phyloP scores from a whole-genome alignment of 179 eudicot species.

The Camellia oleifera region DNA sequence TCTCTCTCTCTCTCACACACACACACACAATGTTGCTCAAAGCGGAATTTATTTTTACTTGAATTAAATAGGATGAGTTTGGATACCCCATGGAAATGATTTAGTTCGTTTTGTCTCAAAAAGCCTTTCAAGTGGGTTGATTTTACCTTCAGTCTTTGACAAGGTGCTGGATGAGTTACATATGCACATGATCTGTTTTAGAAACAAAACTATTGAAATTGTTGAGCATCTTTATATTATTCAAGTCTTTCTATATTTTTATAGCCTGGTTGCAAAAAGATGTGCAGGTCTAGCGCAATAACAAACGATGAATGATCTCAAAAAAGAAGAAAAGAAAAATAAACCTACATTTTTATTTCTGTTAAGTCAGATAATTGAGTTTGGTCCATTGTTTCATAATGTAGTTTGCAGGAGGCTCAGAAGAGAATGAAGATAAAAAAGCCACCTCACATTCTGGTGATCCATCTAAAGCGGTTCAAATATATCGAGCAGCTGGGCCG shows the following conservation, averaged over 20 bases:
- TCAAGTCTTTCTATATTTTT: not conserved
- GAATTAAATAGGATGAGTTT: not conserved
- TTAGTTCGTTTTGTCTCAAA: not conserved
- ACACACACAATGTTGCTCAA: not conserved
- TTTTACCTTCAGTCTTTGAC: not conserved
- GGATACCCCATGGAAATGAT: not conserved
- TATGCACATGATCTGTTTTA: not conserved
- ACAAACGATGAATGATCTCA: not conserved
- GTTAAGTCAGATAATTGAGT: not conserved
- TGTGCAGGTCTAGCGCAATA: too few relatives aligned
- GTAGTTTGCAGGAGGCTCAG: constrained; percentile 73
- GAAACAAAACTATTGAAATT: not conserved
- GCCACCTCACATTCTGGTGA: too few relatives aligned
- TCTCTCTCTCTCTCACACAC: too few relatives aligned
- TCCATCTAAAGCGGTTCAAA: constrained; percentile 70
- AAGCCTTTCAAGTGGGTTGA: not conserved
- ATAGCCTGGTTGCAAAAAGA: not conserved
- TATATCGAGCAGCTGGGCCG: constrained; percentile 77
- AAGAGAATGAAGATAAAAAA: too few relatives aligned
- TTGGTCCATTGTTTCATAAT: not conserved
- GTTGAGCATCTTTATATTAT: not conserved
- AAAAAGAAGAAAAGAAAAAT: not conserved
- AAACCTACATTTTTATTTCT: not conserved
- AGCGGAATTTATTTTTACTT: too few relatives aligned
- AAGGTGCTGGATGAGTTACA: not conserved